Conservation (phyloP, 345 rosid genomes). For the Syzygium jambos region DNA sequence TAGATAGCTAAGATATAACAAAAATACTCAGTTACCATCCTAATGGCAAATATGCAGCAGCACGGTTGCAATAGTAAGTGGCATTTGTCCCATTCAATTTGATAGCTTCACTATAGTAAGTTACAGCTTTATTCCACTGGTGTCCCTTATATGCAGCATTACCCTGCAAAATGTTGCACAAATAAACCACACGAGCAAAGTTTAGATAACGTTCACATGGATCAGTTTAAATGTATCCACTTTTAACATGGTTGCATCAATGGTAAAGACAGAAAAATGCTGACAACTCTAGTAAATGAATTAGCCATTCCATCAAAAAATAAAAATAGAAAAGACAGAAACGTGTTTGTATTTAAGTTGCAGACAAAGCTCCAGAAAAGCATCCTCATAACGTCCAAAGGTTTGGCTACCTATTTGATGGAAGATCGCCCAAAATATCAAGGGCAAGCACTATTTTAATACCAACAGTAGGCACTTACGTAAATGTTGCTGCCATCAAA, state of each 20-base stretch:
- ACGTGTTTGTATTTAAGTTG: neutral
- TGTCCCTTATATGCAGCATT: conserved; percentile 78
- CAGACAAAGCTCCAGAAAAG: neutral
- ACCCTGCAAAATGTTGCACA: conserved; percentile 46
- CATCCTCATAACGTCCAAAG: neutral
- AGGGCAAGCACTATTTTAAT: neutral
- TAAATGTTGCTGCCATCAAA: neutral
- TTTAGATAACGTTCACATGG: neutral
- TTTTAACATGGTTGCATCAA: neutral
- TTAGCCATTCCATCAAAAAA: neutral
- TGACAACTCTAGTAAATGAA: neutral
- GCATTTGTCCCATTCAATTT: conserved; percentile 63
- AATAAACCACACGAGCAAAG: neutral
- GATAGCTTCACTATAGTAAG: conserved; percentile 78
- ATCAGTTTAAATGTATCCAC: neutral
- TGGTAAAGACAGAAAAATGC: neutral
- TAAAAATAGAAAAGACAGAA: neutral
- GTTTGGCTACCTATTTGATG: neutral
- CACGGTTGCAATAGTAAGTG: conserved; percentile 72
- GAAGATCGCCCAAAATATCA: neutral
- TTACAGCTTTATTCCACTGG: conserved; percentile 85
- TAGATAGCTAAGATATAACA: neutral
- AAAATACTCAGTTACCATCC: conserved; percentile 35
- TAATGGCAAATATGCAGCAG: conserved; percentile 84
- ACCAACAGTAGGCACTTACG: neutral